Evolutionary conservation across 2,329 filamentous ascomycete genomes (phyloP), one percentile per base, ranked within the genome.

Genomic region (Paecilomyces sp.): DNA sequence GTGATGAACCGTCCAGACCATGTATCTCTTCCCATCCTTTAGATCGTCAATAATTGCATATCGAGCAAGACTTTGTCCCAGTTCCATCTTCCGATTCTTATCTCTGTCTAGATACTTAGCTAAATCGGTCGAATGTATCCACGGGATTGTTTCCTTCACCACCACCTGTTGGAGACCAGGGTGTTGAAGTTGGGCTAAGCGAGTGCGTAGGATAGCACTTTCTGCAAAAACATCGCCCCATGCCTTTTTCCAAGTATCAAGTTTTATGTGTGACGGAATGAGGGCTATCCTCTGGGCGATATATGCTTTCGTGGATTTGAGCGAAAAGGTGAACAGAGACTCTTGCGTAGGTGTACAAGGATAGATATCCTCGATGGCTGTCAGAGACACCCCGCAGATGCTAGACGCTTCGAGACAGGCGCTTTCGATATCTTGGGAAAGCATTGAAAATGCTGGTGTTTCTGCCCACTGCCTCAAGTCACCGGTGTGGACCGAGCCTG

Each of bases 1-100:
- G 61, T 83, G 80, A 60, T 82, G 81, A 55, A 81, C 74, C 0
- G 80, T 81, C 70, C 79, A 79, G 25, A 82, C 72, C 62, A 83
- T 76, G 59, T 79, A 74, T 13, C 65, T 63, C 55, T 66, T 71
- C 25, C 64, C 64, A 18, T 68, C 62, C 7, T 58, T 62, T 15
- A 52, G 25, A 33, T 67, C 56, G 25, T 66, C 60, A 13, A 77
- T 61, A 52, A 77, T 70, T 5, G 70, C 70, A 58, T 74, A 74
- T 33, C 74, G 69, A 53, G 72, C 70, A 0, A 77, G 67, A n/a
- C 64, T 64, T 57, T 72, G 62, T 25, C 74, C 73, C 33, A 77
- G 67, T 47, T 71, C 64, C 71, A 76, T 72, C 55, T 62, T 63
- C 57, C 72, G 61, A 9, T 58, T 62, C 47, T 65, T 60, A 54